Evolutionary conservation across 2,329 filamentous ascomycete genomes (phyloP), one percentile per base, ranked within the genome.

Genomic region (Ascochyta clinopodiicola): DNA sequence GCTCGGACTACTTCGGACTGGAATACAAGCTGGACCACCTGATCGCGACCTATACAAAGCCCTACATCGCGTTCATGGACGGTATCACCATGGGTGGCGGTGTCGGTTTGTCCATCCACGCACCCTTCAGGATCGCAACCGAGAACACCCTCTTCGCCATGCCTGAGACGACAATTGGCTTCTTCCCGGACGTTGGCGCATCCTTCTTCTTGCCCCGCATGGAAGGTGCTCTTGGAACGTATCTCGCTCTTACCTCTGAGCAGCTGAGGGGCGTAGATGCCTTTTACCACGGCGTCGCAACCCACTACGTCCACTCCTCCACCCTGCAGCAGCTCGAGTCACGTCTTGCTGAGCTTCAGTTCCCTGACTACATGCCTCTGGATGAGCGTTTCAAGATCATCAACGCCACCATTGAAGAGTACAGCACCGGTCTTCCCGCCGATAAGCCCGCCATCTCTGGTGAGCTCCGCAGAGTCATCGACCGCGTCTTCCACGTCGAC

Each of bases 11-110:
- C 82, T 99, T 99, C 75, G 91, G 81, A 12, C 87, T 95, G 53
- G 96, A 99, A 87, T 99, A 98, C 83, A 89, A 91, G 79, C 87
- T 99, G 60, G 91, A 99, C 75, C 95, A 99, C 78, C 82, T 94
- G 66, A 96, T 99, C 73, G 91, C 95, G 21, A 97, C 93, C 34
- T 97, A 96, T 79, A 75, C 81, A 59, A 99, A 97, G 80, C 95
- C 95, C 0, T 96, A 95, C 72, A 86, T 99, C 47, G 90, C 95
- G 29, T 90, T 98, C 72, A 96, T 99, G 88, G 95, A 99, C 72
- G 95, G 95, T 56, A 90, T 96, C 75, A 99, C 96, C 47, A 99
- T 99, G 95, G 95, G 95, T 51, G 95, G 95, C 51, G 95, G 95
- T 63, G 95, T 98, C 48, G 95, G 95, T 6, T 84, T 99, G 52